phyloP scores from a whole-genome alignment of 1,139 yeast species.

The Schwanniomyces etchellsii region DNA sequence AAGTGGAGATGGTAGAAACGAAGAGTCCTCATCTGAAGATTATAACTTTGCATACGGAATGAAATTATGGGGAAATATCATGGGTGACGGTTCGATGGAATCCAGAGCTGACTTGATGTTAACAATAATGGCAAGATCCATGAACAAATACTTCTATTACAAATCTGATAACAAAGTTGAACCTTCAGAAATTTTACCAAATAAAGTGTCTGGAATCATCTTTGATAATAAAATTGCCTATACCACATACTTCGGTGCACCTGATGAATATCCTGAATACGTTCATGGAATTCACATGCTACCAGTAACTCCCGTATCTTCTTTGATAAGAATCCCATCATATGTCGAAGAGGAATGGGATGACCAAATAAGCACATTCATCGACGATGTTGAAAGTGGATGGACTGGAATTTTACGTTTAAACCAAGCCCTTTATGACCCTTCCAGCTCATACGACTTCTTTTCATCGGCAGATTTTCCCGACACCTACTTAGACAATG shows the following conservation, averaged over 20 bases:
- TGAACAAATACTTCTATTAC: conserved; percentile 59
- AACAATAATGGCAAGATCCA: conserved; percentile 54
- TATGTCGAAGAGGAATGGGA: conserved; percentile 84
- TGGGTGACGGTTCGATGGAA: conserved; percentile 70
- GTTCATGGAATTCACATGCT: conserved; percentile 96
- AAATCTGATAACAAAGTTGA: conserved; percentile 51
- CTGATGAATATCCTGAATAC: conserved; percentile 58
- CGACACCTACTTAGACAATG: conserved; percentile 63
- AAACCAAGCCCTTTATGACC: conserved; percentile 73
- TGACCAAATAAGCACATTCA: conserved; percentile 42
- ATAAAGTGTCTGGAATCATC: conserved; percentile 71
- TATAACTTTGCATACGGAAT: conserved; percentile 77
- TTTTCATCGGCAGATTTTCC: conserved; percentile 50
- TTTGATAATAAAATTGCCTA: conserved; percentile 88
- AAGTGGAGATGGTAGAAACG: conserved; percentile 71
- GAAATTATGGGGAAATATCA: conserved; percentile 73
- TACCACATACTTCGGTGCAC: conserved; percentile 52
- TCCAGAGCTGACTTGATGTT: conserved; percentile 75
- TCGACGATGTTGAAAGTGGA: conserved; percentile 58
- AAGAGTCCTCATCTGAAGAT: conserved; percentile 79
- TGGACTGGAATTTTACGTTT: conserved; percentile 85
- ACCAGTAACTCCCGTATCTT: conserved; percentile 78
- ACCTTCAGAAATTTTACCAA: conserved; percentile 51
- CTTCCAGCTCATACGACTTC: conserved; percentile 59
- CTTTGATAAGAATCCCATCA: conserved; percentile 60